Evolutionary conservation across 257 asterid species (phyloP), one percentile per base, ranked within the genome.

Genomic region (Lycium barbarum): DNA sequence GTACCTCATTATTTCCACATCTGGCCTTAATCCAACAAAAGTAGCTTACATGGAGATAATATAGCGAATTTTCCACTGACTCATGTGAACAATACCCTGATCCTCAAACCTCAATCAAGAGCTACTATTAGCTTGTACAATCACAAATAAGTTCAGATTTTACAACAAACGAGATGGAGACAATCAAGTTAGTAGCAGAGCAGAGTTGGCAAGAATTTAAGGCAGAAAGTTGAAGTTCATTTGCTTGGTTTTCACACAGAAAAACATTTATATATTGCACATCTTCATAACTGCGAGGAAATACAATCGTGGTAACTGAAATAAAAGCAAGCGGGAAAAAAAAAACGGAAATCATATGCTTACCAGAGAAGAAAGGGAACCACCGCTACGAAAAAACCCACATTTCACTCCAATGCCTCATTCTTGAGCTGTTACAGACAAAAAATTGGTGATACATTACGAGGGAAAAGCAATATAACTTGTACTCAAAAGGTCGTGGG

Each of bases 361-460:
- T n/a, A 72, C 5, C 57, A 72, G 55, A 72, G 17, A 20, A 84
- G 81, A 79, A 83, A 67, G 87, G 83, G 66, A 84, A 62, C 84
- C 84, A 72, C 85, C 81, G 68, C 22, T 10, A 40, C 73, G 33
- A 73, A 80, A 80, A 65, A 13, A 67, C 80, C 81, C 80, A 67
- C 80, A 49, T 22, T 49, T 78, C 82, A 53, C 84, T 62, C 72
- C 7, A 81, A 55, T 35, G 66, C 88, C 84, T 83, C 88, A 76
- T 55, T 67, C 86, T 26, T 74, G 62, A 22, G 8, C 61, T 74
- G 18, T 45, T 47, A 20, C 20, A 0, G 20, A 73, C n/a, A 20
- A 20, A 45, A 47, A 55, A 47, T 43, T 73, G 80, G 80, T 0
- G 7, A 73, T 26, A 73, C 10, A 73, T 47, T 47, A 49, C 43